Evolutionary conservation across 2,329 filamentous ascomycete species (phyloP), one percentile per base, ranked within the genome.

Genomic region (Monascus ruber): DNA sequence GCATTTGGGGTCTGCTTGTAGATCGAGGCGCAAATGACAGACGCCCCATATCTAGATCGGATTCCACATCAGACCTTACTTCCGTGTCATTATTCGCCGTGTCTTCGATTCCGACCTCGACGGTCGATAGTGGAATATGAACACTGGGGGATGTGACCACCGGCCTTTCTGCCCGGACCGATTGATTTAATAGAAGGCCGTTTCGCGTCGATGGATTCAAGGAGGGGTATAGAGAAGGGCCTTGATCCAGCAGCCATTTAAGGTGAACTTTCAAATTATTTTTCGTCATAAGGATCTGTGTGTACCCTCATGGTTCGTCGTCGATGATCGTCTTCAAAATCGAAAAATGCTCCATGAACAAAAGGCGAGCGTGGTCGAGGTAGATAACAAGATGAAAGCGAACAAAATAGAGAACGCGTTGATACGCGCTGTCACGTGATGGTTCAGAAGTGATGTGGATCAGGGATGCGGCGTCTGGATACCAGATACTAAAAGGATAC

Each of bases 211-310:
- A 49, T 26, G 52, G 44, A 31, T 53, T 50, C 41, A 62, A 45
- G 32, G 55, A 53, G 26, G 53, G 52, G 38, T 58, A 58, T 7
- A 58, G 47, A 29, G 56, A 54, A 35, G 53, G 57, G 50, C 57
- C 59, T 56, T 57, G 61, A 42, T 56, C 57, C 46, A 70, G 46
- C 42, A 71, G 63, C 68, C 68, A 70, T 56, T 60, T 55, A 42
- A 71, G 58, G 54, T 68, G 65, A 48, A 55, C 49, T 38, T 53
- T 51, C 38, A 71, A 47, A 48, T 71, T 71, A 55, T 66, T 62
- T 50, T 59, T 68, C 55, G 68, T 70, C 68, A 71, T 71, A 61
- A 56, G 59, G 60, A 47, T 55, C 49, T 54, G 26, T 52, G 53
- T 52, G 38, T 45, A 35, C 42, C 47, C 38, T 48, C 57, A 58